A percentile compares a stretch with the other conserved stretches of the same genome.
phyloP scores from a whole-genome alignment of 176 grass and related monocot species.

The Eragrostis curvula region DNA sequence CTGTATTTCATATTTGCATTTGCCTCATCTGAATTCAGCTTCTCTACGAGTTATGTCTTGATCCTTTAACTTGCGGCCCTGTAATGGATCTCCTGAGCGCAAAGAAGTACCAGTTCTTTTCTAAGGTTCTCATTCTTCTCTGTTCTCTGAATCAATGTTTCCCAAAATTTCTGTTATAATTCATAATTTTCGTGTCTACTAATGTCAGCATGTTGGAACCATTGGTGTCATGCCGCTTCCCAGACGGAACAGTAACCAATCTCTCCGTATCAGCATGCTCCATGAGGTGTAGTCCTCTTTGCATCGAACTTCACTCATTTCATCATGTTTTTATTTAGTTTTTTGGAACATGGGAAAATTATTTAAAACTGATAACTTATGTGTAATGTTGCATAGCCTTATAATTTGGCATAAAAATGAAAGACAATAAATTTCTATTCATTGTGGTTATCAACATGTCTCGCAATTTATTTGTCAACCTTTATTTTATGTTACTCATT shows the following conservation, averaged over 20 bases:
- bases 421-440: conserved; percentile 20
- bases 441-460: not conserved
- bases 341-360: not conserved
- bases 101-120: conserved; percentile 93
- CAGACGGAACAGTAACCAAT: conserved; percentile 73
- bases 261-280: conserved; percentile 90
- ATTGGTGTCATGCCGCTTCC: conserved; percentile 80
- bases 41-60: conserved; percentile 78
- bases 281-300: conserved; percentile 75
- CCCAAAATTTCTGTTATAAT: conserved; percentile 12
- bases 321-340: conserved; percentile 8
- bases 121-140: conserved; percentile 69
- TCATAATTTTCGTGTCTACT: conserved; percentile 28
- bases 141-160: conserved; percentile 32
- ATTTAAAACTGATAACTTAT: not conserved
- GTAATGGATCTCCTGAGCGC: conserved; percentile 91
- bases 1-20: conserved; percentile 23
- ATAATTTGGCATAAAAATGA: not conserved
- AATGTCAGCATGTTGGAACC: conserved; percentile 79
- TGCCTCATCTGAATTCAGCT: conserved; percentile 62
- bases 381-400: not conserved
- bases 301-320: not conserved
- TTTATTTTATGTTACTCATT: not conserved
- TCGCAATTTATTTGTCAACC: not conserved
- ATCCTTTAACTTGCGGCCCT: conserved; percentile 74